Evolutionary conservation across 2,329 filamentous ascomycete species (phyloP), one percentile per base, ranked within the genome.

Genomic region (Hortaea sp.): DNA sequence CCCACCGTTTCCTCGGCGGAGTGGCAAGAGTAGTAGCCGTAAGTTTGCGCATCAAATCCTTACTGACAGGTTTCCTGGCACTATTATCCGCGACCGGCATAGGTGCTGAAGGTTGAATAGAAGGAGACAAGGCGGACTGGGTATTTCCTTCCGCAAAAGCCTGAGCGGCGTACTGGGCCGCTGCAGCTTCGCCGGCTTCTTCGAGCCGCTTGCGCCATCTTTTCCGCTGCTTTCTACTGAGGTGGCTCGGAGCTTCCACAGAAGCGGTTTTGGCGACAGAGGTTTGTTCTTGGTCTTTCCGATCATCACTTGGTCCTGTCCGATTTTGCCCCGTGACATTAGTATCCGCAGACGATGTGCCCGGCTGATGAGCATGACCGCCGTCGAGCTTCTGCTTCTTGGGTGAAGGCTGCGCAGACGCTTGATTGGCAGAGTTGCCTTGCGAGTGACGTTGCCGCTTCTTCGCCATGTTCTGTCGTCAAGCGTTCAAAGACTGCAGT

Each of bases 1-100:
- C 27, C 44, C 44, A 47, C 6, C 31, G 40, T 35, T 47, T 47
- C 29, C 20, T 29, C 37, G 41, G 42, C 28, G 35, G 41, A 12
- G 29, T 37, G 5, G 47, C 2, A n/a, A 49, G 31, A 5, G 10
- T 41, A 6, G 48, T 47, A n/a, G 41, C 42, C 2, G 38, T 41
- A 5, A 39, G 37, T 7, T 30, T 37, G 12, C 30, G 43, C 20
- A 20, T 35, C 32, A 35, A 35, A 12, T 10, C n/a, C 9, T 35
- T 35, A 4, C 32, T 35, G 32, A 10, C 32, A 35, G n/a, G 9
- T 4, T 35, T 2, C 32, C 9, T 10, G n/a, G 4, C n/a, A 35
- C 32, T 10, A 35, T 35, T 4, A 35, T 35, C 32, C 9, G n/a
- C 32, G 20, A 20, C 20, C 20, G 20, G 20, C 20, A 2, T 20